Evolutionary conservation across 129 eudicot genomes (phyloP), one percentile per base, ranked within the genome.

Genomic region (Erigeron canadensis): DNA sequence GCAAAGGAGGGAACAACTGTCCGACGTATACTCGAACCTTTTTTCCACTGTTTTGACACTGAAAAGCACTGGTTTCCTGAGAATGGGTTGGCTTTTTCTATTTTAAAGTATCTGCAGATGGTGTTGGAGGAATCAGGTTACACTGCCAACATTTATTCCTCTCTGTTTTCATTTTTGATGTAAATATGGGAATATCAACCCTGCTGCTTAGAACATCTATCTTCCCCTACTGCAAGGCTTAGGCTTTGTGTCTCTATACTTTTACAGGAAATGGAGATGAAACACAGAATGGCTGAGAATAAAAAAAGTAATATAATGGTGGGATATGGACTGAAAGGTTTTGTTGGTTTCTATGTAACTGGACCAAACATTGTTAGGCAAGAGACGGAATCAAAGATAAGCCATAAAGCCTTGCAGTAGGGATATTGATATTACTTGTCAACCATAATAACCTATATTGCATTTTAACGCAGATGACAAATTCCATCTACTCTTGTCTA

Each of bases 1-100:
- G 90, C 96, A 70, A 89, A 85, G 42, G 96, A 85, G 81, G 93
- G 85, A 74, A 84, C 96, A 72, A 89, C 86, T 62, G 82, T 89
- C 12, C 83, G 96, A 48, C 93, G 90, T 65, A 90, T 89, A 23
- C 84, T 89, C 18, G 96, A 89, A 72, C 94, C 96, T 60, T 75
- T 89, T 67, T 85, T 89, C 56, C 84, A 84, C 56, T 78, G 71
- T 75, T 89, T 89, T 54, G 93, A 89, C 81, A 69, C 88, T 38
- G 93, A 87, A 65, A 75, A 84, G 44, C 86, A 78, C 64, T 89
- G 96, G 96, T 72, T 83, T 21, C 84, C 81, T n/a, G 88, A 86
- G 40, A 87, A 83, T 12, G 90, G 94, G 47, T 73, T 84, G 79
- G 96, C 94, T 15, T 74, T 48, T 70, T 81, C 90, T 53, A 82